Percentiles rank a stretch among this genome's conserved stretches.
Evolutionary conservation across 768 basidiomycete species (phyloP).

Genomic region (Sporobolomyces roseus): DNA sequence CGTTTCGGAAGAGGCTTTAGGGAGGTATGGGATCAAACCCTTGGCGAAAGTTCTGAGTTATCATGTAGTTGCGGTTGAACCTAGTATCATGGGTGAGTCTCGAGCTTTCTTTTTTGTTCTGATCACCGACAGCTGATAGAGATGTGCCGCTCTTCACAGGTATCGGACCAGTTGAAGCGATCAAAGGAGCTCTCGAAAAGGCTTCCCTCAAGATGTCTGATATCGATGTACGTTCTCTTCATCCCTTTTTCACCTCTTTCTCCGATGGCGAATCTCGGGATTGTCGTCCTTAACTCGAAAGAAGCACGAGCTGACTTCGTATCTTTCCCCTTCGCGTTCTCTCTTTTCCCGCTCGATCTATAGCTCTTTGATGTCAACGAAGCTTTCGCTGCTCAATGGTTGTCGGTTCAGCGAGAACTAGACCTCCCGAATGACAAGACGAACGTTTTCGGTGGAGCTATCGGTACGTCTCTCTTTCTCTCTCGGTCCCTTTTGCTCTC

Average conservation of each 20-base stretch:
- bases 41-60: constrained; percentile 49
- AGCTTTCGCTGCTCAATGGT: constrained; percentile 52
- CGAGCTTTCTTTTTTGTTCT: neutral
- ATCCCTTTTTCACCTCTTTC: constrained; percentile 12
- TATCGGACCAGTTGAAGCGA: constrained; percentile 50
- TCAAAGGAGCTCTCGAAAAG: constrained; percentile 41
- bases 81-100: constrained; percentile 49
- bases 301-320: too few species aligned
- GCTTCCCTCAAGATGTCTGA: constrained; percentile 46
- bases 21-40: constrained; percentile 49
- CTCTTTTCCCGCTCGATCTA: too few species aligned
- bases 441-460: constrained; percentile 49
- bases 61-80: constrained; percentile 51
- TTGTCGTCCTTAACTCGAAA: too few species aligned
- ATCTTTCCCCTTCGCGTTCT: too few species aligned
- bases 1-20: constrained; percentile 48
- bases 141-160: constrained; percentile 33
- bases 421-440: constrained; percentile 47
- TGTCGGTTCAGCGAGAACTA: constrained; percentile 50
- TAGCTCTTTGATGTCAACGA: constrained; percentile 43
- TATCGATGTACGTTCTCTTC: constrained; percentile 47
- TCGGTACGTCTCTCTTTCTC: constrained; percentile 42
- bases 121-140: neutral
- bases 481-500: neutral
- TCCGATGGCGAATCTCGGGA: too few species aligned